Evolutionary conservation across 140 eudicot genomes (phyloP).

Genomic region (Flaveria floridana): DNA sequence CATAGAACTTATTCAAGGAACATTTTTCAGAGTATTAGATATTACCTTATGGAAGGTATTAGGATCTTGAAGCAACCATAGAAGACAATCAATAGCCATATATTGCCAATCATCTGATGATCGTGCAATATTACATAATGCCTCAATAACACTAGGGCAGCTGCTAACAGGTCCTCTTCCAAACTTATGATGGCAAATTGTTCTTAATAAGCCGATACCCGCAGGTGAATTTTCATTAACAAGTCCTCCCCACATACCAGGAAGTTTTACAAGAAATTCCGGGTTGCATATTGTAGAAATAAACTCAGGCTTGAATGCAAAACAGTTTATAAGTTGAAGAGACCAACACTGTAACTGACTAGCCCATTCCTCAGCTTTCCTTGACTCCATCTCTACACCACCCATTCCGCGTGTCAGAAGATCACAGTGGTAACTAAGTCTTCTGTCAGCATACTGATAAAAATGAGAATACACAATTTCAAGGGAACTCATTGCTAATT

Average conservation of each 20-base stretch:
- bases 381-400: conserved; percentile 98
- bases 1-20: background rate
- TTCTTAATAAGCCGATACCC: conserved; percentile 82
- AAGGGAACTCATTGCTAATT: conserved; percentile 88
- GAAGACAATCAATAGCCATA: conserved; percentile 98
- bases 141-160: conserved; percentile 84
- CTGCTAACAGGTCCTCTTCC: conserved; percentile 93
- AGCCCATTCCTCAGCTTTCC: conserved; percentile 99
- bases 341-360: conserved; percentile 99
- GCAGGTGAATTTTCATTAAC: conserved; percentile 98
- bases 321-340: conserved; percentile 93
- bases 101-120: conserved; percentile 99
- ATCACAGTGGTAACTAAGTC: conserved; percentile 93
- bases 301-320: conserved; percentile 89
- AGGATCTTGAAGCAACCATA: conserved; percentile 96
- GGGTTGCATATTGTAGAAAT: conserved; percentile 80
- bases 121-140: conserved; percentile 84
- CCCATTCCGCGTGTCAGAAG: conserved; percentile 99
- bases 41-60: conserved; percentile 88
- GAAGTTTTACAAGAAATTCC: conserved; percentile 84
- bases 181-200: conserved; percentile 91
- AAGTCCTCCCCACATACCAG: conserved; percentile 99
- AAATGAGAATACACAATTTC: conserved; percentile 96
- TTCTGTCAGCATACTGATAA: conserved; percentile 78
- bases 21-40: background rate